Evolutionary conservation across 139 green algal species (phyloP).

Genomic region (Chlamydomonas sphaeroides): DNA sequence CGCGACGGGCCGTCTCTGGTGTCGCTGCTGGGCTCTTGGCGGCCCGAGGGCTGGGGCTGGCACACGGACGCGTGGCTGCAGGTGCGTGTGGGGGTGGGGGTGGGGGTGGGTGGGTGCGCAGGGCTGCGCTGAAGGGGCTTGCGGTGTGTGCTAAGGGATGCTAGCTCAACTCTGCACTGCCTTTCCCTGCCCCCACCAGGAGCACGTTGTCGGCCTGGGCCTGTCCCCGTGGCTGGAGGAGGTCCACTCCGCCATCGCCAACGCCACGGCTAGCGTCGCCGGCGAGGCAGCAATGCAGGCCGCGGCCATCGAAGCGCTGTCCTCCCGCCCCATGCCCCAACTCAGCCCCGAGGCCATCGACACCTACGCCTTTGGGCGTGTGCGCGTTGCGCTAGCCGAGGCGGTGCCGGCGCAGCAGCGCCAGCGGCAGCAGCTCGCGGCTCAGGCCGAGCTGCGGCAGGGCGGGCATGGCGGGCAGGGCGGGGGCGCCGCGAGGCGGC

Average conservation of each 20-base stretch:
- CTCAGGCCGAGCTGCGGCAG: too few relatives aligned
- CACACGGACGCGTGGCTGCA: not conserved
- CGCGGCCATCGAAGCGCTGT: not conserved
- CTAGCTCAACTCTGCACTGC: not conserved
- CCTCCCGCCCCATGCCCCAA: not conserved
- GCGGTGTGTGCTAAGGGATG: not conserved
- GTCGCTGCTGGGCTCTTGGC: not conserved
- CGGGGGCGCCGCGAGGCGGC: too few relatives aligned
- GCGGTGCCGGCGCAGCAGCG: not conserved
- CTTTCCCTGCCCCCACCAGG: not conserved
- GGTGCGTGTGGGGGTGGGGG: not conserved
- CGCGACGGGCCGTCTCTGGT: not conserved
- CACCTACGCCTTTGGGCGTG: too few relatives aligned
- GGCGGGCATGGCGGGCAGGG: too few relatives aligned
- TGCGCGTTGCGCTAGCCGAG: too few relatives aligned
- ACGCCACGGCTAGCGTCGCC: not conserved
- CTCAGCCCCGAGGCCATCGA: not conserved
- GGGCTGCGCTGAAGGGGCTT: too few relatives aligned
- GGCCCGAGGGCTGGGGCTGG: slow-evolving; percentile 4
- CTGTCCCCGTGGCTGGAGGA: not conserved
- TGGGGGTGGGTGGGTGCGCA: not conserved
- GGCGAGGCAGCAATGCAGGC: not conserved
- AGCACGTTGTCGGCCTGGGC: not conserved
- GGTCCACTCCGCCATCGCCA: not conserved
- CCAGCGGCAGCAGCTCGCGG: too few relatives aligned